Base-by-base conservation (phyloP, 1,284 basidiomycete species). In the Grifola frondosa region DNA sequence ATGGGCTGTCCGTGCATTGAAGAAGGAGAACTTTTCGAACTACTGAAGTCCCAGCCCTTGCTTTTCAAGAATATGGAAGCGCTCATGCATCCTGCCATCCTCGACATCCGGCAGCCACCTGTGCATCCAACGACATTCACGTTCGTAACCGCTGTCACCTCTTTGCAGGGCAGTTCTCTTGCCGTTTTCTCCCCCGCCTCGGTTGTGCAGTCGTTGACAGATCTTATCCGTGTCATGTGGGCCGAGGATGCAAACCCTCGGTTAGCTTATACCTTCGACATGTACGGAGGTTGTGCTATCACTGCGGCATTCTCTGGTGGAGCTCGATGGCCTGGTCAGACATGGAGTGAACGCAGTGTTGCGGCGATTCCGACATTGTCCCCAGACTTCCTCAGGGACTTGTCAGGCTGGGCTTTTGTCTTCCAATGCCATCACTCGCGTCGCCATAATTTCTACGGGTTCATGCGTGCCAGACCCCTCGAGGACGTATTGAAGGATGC, bases 21-120 rank as follows among this genome's bases (percentile, higher is more conserved):
- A 21, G 41, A 51, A 12, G 43, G 44, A 2, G 56, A 62, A 7
- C 40, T 68, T 13, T 36, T 38, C 21, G 15, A 42, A 6, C 49
- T 67, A 9, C 23, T 64, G 6, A 19, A 13, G 5, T 29, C 43
- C 12, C 21, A 59, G 4, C 59, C 63, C 0, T 16, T 48, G 13
- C 50, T 63, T 2, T 64, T 65, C 41, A 38, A 46, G 24, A 31
- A 36, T 17, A 24, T 68, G 12, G 59, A 64, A 20, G 57, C 57
- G 10, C 43, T 67, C 35, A 42, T 63, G 16, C 65, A 67, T 30
- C 58, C 59, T 1, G 28, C 43, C 3, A 44, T 61, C 41, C 39
- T 54, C 24, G 21, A 42, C 3, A 29, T 44, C 19, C 12, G 16
- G 3, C 34, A 41, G 19, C 44, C 40, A 0, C 43, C 26, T 2